Base-by-base conservation (phyloP, 176 grass and related monocot genomes). In the Lolium perenne region DNA sequence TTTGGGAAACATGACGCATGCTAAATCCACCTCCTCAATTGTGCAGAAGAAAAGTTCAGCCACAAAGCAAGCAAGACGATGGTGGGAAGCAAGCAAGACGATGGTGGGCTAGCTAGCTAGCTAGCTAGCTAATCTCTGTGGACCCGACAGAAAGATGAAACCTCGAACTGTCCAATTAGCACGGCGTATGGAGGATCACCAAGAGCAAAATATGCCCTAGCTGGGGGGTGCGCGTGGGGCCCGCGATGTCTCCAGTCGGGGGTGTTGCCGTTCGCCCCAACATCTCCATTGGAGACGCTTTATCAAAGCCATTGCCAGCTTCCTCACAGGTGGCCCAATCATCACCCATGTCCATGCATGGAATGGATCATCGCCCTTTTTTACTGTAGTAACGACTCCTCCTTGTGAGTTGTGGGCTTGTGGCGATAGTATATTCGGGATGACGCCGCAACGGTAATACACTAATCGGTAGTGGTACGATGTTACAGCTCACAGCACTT, bases 221-320 rank as follows among this genome's bases (percentile, higher is more conserved):
- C 59, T 8, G 23, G 62, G 2, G 49, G 51, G 51, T 16, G 51
- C 51, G 51, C 54, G 54, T 38, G 56, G 88, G 83, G 72, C 5
- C 84, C 54, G 13, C 15, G 60, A 72, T 71, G 78, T 78, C 83
- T 68, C 78, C 88, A 64, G 77, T 78, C 21, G 38, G 38, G 38
- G 55, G 59, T 91, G 89, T 83, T 80, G 85, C 68, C 79, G 76
- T 32, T 53, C 15, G 2, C 49, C 59, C 85, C 76, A 84, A 76
- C 89, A 87, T 84, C 83, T 77, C 83, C 88, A 41, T 81, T 32
- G 79, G 88, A 71, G 79, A 50, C 38, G 77, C 86, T 87, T 87
- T 87, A 68, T 35, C 85, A 54, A 80, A 50, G 60, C 78, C 71
- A 25, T 61, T 72, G 79, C 84, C 84, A 86, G 84, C 88, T 90